Percentiles rank a stretch among this genome's conserved stretches.
These are phyloP conservation scores for Cladophialophora bantiana DNA, from an alignment of 2,329 filamentous ascomycete species.

Conservation along the genomic window DNA sequence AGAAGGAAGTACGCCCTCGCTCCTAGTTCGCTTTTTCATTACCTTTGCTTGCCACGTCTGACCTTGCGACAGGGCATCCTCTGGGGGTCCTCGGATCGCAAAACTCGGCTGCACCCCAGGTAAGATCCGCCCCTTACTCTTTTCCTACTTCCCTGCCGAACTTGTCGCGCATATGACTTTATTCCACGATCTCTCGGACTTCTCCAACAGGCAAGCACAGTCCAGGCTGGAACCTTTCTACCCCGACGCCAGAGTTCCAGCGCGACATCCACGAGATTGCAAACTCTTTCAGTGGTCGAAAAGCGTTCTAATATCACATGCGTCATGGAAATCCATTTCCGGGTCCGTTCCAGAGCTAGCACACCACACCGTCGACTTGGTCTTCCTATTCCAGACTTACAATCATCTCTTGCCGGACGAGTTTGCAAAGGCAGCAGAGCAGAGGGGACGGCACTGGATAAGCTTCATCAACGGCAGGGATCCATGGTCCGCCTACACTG, in stretches of 20 bases:
- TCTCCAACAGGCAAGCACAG: neutral
- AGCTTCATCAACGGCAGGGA: neutral
- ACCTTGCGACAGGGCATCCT: neutral
- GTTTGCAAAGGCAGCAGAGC: neutral
- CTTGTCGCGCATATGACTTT: neutral
- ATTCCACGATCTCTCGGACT: neutral
- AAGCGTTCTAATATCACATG: neutral
- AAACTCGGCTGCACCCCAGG: neutral
- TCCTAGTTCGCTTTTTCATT: neutral
- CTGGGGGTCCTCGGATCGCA: neutral
- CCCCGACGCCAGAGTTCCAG: neutral
- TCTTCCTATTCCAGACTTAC: neutral
- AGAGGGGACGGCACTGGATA: neutral
- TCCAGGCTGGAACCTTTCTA: neutral
- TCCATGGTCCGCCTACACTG: neutral
- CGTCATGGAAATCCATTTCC: neutral
- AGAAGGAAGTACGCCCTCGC: neutral
- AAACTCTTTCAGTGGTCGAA: neutral
- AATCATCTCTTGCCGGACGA: neutral
- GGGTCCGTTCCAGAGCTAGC: neutral
- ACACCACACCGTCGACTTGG: neutral
- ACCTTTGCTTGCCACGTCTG: neutral
- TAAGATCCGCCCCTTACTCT: neutral
- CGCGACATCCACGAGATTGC: neutral
- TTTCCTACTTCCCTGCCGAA: neutral